Conservation (phyloP, 2,329 filamentous ascomycete genomes). For the Pestalotiopsis sp. region DNA sequence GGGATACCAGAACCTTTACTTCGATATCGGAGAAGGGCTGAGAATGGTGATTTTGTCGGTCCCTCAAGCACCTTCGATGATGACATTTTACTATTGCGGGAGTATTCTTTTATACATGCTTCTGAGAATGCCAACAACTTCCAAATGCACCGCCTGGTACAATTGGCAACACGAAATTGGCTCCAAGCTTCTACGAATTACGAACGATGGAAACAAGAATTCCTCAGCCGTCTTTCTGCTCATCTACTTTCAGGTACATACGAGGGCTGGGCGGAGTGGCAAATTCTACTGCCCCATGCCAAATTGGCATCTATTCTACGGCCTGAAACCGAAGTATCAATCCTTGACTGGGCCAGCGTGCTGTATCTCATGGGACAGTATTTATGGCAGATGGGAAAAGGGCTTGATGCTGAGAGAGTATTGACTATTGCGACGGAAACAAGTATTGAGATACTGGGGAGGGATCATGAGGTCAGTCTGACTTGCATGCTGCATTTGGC, state of each 20-base stretch:
- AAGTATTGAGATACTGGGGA: too few relatives aligned
- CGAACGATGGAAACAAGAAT: slow-evolving; percentile 32
- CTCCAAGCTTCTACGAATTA: slow-evolving; percentile 25
- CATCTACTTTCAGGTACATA: slow-evolving; percentile 25
- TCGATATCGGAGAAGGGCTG: neutral
- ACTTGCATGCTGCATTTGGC: slow-evolving; percentile 28
- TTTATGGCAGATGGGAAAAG: too few relatives aligned
- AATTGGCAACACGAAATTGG: slow-evolving; percentile 38
- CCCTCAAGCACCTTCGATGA: slow-evolving; percentile 27
- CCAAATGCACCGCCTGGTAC: slow-evolving; percentile 46
- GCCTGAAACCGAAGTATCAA: too few relatives aligned
- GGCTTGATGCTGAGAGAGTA: too few relatives aligned
- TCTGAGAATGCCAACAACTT: slow-evolving; percentile 27
- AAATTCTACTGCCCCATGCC: too few relatives aligned
- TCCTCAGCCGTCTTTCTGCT: slow-evolving; percentile 26
- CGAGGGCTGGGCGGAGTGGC: too few relatives aligned
- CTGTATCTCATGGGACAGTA: too few relatives aligned
- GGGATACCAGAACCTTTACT: neutral
- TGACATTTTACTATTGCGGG: slow-evolving; percentile 35
- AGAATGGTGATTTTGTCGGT: neutral
- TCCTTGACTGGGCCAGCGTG: too few relatives aligned
- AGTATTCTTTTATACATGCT: slow-evolving; percentile 38
- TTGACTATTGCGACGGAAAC: too few relatives aligned
- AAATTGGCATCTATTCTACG: too few relatives aligned
- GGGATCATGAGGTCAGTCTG: too few relatives aligned